These are phyloP conservation scores for Pyrenopolyporus hunteri DNA, from an alignment of 495 filamentous ascomycete genomes.

Conservation along the genomic window DNA sequence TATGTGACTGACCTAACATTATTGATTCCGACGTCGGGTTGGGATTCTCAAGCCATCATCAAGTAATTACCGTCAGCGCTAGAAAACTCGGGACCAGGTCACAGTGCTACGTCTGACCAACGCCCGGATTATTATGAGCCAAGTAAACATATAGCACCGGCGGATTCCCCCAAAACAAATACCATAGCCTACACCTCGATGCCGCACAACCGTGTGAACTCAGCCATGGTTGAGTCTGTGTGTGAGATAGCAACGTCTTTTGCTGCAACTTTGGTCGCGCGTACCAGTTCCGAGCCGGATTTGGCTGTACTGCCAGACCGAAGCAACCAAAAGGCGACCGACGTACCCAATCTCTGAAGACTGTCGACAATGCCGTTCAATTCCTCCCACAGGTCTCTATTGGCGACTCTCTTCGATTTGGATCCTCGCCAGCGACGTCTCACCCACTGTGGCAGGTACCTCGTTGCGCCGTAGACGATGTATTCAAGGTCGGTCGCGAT, in stretches of 20 bases:
- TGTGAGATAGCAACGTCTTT: slow-evolving; percentile 26
- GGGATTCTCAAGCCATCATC: no score
- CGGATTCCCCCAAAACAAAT: background rate
- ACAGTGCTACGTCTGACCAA: no score
- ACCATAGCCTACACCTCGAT: slow-evolving; percentile 22
- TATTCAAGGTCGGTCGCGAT: slow-evolving; percentile 57
- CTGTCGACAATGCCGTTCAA: slow-evolving; percentile 34
- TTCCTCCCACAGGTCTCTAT: slow-evolving; percentile 53
- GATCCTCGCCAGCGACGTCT: slow-evolving; percentile 44
- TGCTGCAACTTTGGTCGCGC: slow-evolving; percentile 38
- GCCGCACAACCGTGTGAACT: slow-evolving; percentile 41
- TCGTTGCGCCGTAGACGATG: slow-evolving; percentile 49
- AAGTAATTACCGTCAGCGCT: no score
- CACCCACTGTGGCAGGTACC: slow-evolving; percentile 52
- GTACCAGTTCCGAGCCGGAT: slow-evolving; percentile 21
- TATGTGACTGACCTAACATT: no score
- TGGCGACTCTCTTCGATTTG: slow-evolving; percentile 31
- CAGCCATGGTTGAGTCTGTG: slow-evolving; percentile 10
- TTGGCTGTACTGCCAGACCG: slow-evolving; percentile 1
- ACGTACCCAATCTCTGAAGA: slow-evolving; percentile 23
- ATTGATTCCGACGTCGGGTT: no score
- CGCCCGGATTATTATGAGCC: no score
- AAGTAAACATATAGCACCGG: background rate
- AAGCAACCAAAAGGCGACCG: slow-evolving; percentile 46
- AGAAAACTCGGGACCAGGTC: no score